Evolutionary conservation across 2,329 filamentous ascomycete genomes (phyloP).

Genomic region (Aspergillus felis): DNA sequence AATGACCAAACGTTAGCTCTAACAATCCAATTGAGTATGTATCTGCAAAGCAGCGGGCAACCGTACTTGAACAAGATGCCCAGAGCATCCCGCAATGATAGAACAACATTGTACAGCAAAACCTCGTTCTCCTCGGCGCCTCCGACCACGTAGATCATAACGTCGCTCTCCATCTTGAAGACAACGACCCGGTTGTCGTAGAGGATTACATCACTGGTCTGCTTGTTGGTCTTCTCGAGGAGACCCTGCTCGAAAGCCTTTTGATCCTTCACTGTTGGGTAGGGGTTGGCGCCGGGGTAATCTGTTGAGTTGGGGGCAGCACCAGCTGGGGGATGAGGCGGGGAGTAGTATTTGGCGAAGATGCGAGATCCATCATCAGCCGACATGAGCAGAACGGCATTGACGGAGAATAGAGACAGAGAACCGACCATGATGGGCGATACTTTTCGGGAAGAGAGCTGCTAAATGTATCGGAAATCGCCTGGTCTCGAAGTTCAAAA

Average conservation of each 20-base stretch:
- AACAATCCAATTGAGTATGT: neutral
- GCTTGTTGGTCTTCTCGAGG: conserved; percentile 92
- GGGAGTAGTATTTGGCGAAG: conserved; percentile 87
- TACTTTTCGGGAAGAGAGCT: conserved; percentile 6
- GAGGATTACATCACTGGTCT: conserved; percentile 90
- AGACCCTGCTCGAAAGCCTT: conserved; percentile 96
- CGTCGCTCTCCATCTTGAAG: conserved; percentile 96
- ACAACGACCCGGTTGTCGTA: conserved; percentile 96
- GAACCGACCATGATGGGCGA: conserved; percentile 62
- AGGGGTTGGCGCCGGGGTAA: conserved; percentile 68
- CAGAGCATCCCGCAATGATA: conserved; percentile 84
- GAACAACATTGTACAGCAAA: conserved; percentile 86
- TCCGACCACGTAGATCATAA: conserved; percentile 93
- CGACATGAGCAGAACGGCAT: conserved; percentile 73
- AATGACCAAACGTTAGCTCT: conserved; percentile 13
- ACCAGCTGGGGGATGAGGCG: conserved; percentile 63
- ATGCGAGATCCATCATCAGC: conserved; percentile 87
- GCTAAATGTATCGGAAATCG: neutral
- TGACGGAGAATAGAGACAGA: conserved; percentile 72
- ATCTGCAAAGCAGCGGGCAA: neutral
- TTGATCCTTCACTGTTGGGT: conserved; percentile 86
- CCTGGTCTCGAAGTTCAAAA: neutral
- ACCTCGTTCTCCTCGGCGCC: conserved; percentile 94
- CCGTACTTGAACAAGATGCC: conserved; percentile 87
- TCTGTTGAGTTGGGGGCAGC: conserved; percentile 53